Conservation (phyloP, 2,329 filamentous ascomycete species). For the Penicillium griseofulvum region DNA sequence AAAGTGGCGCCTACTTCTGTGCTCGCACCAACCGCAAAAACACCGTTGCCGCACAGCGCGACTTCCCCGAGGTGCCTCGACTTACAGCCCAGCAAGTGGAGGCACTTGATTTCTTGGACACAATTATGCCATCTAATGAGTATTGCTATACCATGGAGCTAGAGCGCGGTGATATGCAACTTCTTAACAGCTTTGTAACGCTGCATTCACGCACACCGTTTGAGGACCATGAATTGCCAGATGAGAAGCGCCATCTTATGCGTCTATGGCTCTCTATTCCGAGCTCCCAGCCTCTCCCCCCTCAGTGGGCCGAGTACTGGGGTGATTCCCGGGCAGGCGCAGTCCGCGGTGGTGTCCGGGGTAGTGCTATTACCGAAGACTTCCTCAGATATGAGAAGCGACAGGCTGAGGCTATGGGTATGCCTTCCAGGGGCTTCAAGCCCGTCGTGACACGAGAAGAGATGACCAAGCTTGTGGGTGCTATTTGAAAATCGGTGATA, state of each 20-base stretch:
- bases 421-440: not conserved
- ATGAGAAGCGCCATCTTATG: not conserved
- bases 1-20: not conserved
- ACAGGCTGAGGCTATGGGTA: not conserved
- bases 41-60: not conserved
- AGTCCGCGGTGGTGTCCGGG: not conserved
- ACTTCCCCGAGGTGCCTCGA: not conserved
- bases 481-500: not conserved
- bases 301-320: not conserved
- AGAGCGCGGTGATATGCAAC: constrained; percentile 8
- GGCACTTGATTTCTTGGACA: not conserved
- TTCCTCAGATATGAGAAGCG: not conserved
- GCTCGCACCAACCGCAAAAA: not conserved
- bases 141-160: constrained; percentile 8
- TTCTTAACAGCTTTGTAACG: constrained; percentile 8
- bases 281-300: not conserved
- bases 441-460: not conserved
- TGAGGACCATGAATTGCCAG: not conserved
- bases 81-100: not conserved
- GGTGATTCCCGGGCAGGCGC: not conserved
- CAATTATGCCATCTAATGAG: not conserved
- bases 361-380: not conserved
- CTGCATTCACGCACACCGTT: constrained; percentile 7
- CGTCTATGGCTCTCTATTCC: not conserved
- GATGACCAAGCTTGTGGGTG: not conserved